Base-by-base conservation (phyloP, 2,329 filamentous ascomycete genomes). In the Cladophialophora psammophila region DNA sequence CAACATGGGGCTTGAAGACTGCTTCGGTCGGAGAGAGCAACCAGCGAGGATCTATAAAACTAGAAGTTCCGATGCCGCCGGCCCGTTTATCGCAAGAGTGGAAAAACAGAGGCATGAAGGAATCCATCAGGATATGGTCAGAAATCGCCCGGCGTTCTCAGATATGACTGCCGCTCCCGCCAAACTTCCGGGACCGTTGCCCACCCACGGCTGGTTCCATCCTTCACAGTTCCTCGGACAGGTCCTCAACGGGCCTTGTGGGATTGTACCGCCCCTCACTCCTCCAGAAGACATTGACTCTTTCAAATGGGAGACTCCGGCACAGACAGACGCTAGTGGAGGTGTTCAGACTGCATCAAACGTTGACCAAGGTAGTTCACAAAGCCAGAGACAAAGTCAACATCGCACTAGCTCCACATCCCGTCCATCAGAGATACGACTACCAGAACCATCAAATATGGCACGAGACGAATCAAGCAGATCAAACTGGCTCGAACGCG, bases 221-320 rank as follows among this genome's bases (percentile, higher is more conserved):
- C 40, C 61, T 3, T 59, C 45, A 35, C 64, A 40, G 12, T 31
- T 60, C n/a, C 48, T 32, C 26, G 58, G 57, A 48, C 55, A 67
- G 18, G 59, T 52, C 35, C 20, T 68, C 48, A 62, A 52, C 40
- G 58, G 57, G 20, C 55, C 60, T 26, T 62, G 63, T 60, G 67
- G 70, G 20, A 64, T 63, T 36, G 63, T 64, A 35, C 61, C 67
- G n/a, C 70, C 68, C 31, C 65, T 71, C 26, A 72, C 70, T 13
- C 70, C 70, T 8, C 70, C 70, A 32, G 70, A 71, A 40, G 73
- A 74, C 40, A 67, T 77, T 50, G 74, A 77, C 32, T 67, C 74
- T n/a, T 72, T 74, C 42, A 73, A 74, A 42, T 72, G 70, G 70
- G 68, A 66, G 18, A 54, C 60, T 20, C 53, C 66, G n/a, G 42